Base-by-base conservation (phyloP, 1,139 yeast species). In the Saccharomycopsis hybrid region DNA sequence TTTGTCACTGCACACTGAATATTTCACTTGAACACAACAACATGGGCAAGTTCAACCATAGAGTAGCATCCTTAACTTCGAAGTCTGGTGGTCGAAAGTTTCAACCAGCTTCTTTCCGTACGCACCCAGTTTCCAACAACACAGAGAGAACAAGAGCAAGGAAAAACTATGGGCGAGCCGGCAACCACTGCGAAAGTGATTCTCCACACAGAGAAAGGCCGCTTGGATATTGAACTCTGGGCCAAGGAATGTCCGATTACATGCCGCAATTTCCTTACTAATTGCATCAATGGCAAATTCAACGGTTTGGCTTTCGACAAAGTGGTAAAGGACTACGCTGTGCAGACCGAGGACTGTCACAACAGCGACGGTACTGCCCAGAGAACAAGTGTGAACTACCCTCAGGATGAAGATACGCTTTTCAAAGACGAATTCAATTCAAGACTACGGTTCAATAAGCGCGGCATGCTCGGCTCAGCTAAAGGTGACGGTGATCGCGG, bases 191-290 rank as follows among this genome's bases (percentile, higher is more conserved):
- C 87, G 1, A 75, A 74, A 55, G 82, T 82, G 25, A 61, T 70
- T 11, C 57, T 85, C 2, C 56, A 62, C 9, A 84, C 94, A 1
- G 67, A 78, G 9, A 80, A 78, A 52, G 95, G 95, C 0, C 63
- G 68, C 1, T 65, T 86, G 0, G 77, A 73, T 41, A 62, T 85
- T 1, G 88, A 80, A 48, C 61, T 85, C 8, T 86, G 86, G 83
- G 86, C 90, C 29, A 78, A 78, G 56, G 89, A 86, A 60, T 65
- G 77, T 2, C 90, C 94, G 0, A 55, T 57, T 0, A 74, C 80
- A 0, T 60, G 76, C 33, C 63, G 73, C 42, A 59, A 61, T 43
- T 82, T 85, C 57, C 60, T 85, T 13, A 69, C 71, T 50, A 67
- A 69, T 43, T 78, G 85, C 55, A 45, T 71, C 29, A 67, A 72